Conservation (phyloP, 257 asterid species). For the Nicotiana tomentosiformis region DNA sequence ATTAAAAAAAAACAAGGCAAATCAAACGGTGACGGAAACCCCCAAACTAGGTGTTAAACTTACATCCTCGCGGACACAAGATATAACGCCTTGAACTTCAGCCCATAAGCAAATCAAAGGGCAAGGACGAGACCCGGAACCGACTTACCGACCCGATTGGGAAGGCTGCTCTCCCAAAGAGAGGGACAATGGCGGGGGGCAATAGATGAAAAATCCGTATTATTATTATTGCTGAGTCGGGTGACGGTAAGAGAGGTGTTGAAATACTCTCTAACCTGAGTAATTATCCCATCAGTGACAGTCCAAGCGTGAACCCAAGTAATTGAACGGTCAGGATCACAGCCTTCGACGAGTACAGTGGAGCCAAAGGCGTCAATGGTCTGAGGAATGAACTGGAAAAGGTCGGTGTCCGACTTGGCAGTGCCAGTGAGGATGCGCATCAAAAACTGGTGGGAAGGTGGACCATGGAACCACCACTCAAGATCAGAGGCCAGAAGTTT, state of each 20-base stretch:
- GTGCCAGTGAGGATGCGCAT: constrained; percentile 94
- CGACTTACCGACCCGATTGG: constrained; percentile 74
- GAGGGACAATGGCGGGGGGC: constrained; percentile 58
- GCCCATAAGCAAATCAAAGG: constrained; percentile 35
- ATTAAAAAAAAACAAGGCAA: not conserved
- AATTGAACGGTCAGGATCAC: constrained; percentile 48
- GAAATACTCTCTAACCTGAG: constrained; percentile 92
- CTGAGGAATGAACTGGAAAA: constrained; percentile 62
- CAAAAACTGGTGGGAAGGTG: constrained; percentile 92
- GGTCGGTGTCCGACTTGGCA: constrained; percentile 24
- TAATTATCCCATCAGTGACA: constrained; percentile 86
- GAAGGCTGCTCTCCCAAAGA: constrained; percentile 78
- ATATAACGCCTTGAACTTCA: constrained; percentile 17
- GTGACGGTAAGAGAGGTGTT: constrained; percentile 94
- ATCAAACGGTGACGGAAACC: not conserved
- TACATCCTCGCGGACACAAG: constrained; percentile 34
- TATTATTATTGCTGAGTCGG: constrained; percentile 32
- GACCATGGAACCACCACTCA: constrained; percentile 99
- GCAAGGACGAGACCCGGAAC: constrained; percentile 89
- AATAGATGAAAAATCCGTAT: constrained; percentile 19
- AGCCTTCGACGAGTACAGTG: constrained; percentile 82
- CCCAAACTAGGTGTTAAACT: constrained; percentile 22
- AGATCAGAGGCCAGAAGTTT: constrained; percentile 80
- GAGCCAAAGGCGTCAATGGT: constrained; percentile 70
- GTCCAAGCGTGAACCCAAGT: constrained; percentile 99